A percentile compares a stretch with the other conserved stretches of the same genome.
phyloP scores from a whole-genome alignment of 129 eudicot genomes.

The Pittosporum tobira region DNA sequence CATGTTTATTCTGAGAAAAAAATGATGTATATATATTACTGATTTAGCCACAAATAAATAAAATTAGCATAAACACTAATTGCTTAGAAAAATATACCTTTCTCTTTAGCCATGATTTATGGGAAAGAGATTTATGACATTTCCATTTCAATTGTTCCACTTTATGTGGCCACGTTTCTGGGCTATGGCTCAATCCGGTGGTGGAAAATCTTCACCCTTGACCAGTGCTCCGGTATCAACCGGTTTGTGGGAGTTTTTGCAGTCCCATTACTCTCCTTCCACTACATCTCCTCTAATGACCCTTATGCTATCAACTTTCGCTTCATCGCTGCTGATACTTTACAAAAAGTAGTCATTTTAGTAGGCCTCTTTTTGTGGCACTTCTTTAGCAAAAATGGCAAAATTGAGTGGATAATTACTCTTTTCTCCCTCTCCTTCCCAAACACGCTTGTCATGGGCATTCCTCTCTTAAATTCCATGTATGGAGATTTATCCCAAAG shows the following conservation, averaged over 20 bases:
- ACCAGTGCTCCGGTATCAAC: constrained; percentile 92
- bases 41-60: no score
- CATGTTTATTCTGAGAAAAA: no score
- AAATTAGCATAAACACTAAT: no score
- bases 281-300: constrained; percentile 84
- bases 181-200: constrained; percentile 91
- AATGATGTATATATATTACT: no score
- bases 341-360: constrained; percentile 78
- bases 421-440: constrained; percentile 71
- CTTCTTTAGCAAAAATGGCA: no score
- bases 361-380: no score
- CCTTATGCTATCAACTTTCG: constrained; percentile 81
- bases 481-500: constrained; percentile 76
- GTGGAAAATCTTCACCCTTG: constrained; percentile 94
- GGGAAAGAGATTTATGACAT: no score
- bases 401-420: constrained; percentile 90
- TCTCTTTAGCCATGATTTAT: no score
- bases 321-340: constrained; percentile 86
- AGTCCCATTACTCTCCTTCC: constrained; percentile 81
- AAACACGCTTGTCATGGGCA: constrained; percentile 92
- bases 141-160: no score
- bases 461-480: constrained; percentile 81
- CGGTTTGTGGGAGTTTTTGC: constrained; percentile 87
- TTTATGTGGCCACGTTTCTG: constrained; percentile 89
- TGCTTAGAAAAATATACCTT: no score